Evolutionary conservation across 2,329 filamentous ascomycete genomes (phyloP).

Genomic region (Hymenoscyphus scutula): DNA sequence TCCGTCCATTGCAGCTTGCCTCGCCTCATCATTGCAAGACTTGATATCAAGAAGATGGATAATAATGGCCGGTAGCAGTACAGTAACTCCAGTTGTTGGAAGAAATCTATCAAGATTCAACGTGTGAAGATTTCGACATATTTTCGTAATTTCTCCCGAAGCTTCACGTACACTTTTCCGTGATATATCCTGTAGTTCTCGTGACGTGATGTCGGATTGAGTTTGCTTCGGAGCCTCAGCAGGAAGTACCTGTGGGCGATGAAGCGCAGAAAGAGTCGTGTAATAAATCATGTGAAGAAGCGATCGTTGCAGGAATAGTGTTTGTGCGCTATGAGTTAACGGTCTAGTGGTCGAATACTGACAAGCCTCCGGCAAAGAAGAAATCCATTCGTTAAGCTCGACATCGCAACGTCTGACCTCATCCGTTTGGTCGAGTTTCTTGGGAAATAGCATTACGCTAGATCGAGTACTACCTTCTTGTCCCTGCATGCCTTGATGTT

Average conservation of each 20-base stretch:
- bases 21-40: constrained; percentile 68
- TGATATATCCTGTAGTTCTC: constrained; percentile 77
- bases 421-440: constrained; percentile 77
- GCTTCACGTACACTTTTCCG: constrained; percentile 79
- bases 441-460: constrained; percentile 87
- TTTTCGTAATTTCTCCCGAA: constrained; percentile 80
- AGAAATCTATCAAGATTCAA: constrained; percentile 74
- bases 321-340: constrained; percentile 56
- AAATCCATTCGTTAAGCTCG: constrained; percentile 75
- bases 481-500: constrained; percentile 74
- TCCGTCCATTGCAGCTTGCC: constrained; percentile 71
- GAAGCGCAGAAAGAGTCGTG: constrained; percentile 85
- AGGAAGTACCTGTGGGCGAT: constrained; percentile 86
- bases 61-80: constrained; percentile 87
- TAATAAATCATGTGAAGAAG: constrained; percentile 92
- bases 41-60: constrained; percentile 93
- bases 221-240: constrained; percentile 52
- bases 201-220: constrained; percentile 49
- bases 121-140: constrained; percentile 73
- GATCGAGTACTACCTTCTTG: constrained; percentile 68
- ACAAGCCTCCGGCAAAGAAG: constrained; percentile 68
- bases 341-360: constrained; percentile 62
- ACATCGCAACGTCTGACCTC: constrained; percentile 77
- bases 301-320: constrained; percentile 69
- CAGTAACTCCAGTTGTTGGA: constrained; percentile 86